A percentile compares a stretch with the other conserved stretches of the same genome.
phyloP scores from a whole-genome alignment of 768 basidiomycete genomes.

The Termitomyces sp. region DNA sequence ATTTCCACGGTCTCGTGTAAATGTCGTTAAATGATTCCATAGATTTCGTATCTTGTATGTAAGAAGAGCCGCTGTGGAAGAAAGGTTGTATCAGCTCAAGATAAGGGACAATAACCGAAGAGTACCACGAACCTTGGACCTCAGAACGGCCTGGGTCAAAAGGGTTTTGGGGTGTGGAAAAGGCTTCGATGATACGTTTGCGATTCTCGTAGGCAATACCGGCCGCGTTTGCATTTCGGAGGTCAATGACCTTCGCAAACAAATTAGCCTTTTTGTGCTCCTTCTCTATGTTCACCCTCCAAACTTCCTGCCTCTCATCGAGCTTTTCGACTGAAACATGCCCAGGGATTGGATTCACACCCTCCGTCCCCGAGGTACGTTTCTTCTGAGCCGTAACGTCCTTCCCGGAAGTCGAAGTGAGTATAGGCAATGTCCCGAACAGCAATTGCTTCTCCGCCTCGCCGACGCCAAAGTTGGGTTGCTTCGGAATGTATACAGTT shows the following conservation, averaged over 20 bases:
- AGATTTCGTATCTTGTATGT: conserved; percentile 85
- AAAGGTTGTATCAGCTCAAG: neutral
- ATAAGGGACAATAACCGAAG: neutral
- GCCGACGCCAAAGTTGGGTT: conserved; percentile 66
- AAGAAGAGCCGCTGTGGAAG: conserved; percentile 68
- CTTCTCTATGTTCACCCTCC: conserved; percentile 20
- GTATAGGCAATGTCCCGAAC: conserved; percentile 61
- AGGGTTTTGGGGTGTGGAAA: conserved; percentile 65
- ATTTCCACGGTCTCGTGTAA: conserved; percentile 74
- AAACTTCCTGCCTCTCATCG: neutral
- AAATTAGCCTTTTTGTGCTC: conserved; percentile 45
- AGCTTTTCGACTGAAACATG: conserved; percentile 6
- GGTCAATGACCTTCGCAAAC: conserved; percentile 71
- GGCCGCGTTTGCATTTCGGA: conserved; percentile 82
- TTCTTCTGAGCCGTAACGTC: neutral
- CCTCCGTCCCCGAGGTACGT: too few species aligned
- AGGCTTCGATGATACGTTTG: conserved; percentile 69
- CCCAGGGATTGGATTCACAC: neutral
- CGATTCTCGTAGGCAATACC: conserved; percentile 90
- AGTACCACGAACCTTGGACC: conserved; percentile 68
- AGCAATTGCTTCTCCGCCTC: conserved; percentile 55
- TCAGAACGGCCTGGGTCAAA: conserved; percentile 81
- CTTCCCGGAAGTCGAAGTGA: conserved; percentile 33
- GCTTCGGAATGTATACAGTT: conserved; percentile 42
- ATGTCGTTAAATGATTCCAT: conserved; percentile 66